Percentiles rank a stretch among this genome's conserved stretches.
Evolutionary conservation across 805 yeast species (phyloP).

Genomic region (Saccharomycopsis guyanensis): DNA sequence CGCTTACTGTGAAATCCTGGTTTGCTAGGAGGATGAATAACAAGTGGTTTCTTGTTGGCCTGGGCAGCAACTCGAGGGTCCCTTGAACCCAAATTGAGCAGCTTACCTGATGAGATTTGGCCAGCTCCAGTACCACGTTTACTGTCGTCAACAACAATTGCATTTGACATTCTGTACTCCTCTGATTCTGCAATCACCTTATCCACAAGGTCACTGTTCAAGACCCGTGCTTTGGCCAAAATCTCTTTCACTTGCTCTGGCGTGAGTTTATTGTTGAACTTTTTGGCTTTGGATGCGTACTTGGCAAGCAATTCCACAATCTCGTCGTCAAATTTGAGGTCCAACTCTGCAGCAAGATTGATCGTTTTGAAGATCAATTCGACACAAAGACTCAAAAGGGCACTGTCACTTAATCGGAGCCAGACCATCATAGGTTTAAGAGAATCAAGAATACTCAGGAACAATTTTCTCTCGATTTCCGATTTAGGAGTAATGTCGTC

Average conservation of each 20-base stretch:
- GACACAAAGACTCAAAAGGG: slow-evolving; percentile 67
- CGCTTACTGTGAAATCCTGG: slow-evolving; percentile 21
- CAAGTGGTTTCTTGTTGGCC: slow-evolving; percentile 28
- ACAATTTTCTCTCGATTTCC: slow-evolving; percentile 29
- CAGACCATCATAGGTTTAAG: slow-evolving; percentile 66
- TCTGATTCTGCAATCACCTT: slow-evolving; percentile 38
- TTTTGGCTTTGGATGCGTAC: slow-evolving; percentile 58
- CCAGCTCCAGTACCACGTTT: slow-evolving; percentile 15
- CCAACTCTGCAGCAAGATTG: slow-evolving; percentile 51
- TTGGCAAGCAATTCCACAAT: slow-evolving; percentile 51
- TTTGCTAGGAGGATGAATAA: slow-evolving; percentile 21
- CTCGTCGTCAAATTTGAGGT: slow-evolving; percentile 42
- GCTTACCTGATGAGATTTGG: too few species aligned
- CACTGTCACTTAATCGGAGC: slow-evolving; percentile 75
- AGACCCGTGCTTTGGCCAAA: slow-evolving; percentile 48
- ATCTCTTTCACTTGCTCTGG: slow-evolving; percentile 60
- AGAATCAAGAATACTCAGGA: slow-evolving; percentile 50
- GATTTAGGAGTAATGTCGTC: slow-evolving; percentile 21
- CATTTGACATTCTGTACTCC: slow-evolving; percentile 28
- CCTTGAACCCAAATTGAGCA: too few species aligned
- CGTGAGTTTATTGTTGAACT: slow-evolving; percentile 61
- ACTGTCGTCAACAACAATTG: neutral
- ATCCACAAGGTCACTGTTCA: slow-evolving; percentile 49
- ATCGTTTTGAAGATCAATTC: slow-evolving; percentile 57
- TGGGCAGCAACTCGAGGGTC: slow-evolving; percentile 24